These are phyloP conservation scores for Fusarium compactum DNA, from an alignment of 2,329 filamentous ascomycete genomes.

Conservation along the genomic window DNA sequence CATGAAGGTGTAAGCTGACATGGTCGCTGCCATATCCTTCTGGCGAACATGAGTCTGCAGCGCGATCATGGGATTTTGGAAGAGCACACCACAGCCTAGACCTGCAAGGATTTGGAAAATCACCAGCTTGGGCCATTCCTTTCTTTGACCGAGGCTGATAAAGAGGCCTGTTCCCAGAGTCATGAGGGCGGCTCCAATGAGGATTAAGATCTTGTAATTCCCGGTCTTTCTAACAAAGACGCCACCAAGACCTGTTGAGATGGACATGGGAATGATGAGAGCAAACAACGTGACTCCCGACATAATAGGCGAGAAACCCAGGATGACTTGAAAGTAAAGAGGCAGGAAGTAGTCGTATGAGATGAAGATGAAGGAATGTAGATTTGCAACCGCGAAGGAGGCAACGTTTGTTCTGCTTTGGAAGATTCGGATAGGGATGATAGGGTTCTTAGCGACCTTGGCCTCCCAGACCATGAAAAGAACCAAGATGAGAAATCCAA, in stretches of 20 bases:
- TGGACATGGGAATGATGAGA: slow-evolving; percentile 73
- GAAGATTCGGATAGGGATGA: slow-evolving; percentile 82
- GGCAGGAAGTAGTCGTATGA: slow-evolving; percentile 82
- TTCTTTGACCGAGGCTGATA: slow-evolving; percentile 67
- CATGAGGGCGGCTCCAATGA: slow-evolving; percentile 68
- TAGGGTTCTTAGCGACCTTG: slow-evolving; percentile 77
- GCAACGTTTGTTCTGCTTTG: slow-evolving; percentile 73
- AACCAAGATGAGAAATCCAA: slow-evolving; percentile 71
- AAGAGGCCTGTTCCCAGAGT: slow-evolving; percentile 73
- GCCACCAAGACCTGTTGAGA: slow-evolving; percentile 69
- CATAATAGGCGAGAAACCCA: slow-evolving; percentile 74
- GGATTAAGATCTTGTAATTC: slow-evolving; percentile 70
- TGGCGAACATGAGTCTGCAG: slow-evolving; percentile 72
- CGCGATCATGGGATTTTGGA: slow-evolving; percentile 77
- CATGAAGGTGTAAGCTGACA: slow-evolving; percentile 73
- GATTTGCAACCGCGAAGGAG: slow-evolving; percentile 73
- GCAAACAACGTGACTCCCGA: slow-evolving; percentile 82
- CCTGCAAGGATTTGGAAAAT: slow-evolving; percentile 73
- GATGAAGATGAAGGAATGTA: slow-evolving; percentile 82
- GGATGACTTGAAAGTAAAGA: slow-evolving; percentile 83
- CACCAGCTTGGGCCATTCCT: slow-evolving; percentile 66
- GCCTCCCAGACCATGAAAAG: slow-evolving; percentile 80
- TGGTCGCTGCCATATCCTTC: slow-evolving; percentile 73
- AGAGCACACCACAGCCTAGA: slow-evolving; percentile 73
- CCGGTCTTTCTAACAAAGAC: slow-evolving; percentile 72